Conservation (phyloP, 805 yeast genomes). For the Suhomyces xylopsoci region DNA sequence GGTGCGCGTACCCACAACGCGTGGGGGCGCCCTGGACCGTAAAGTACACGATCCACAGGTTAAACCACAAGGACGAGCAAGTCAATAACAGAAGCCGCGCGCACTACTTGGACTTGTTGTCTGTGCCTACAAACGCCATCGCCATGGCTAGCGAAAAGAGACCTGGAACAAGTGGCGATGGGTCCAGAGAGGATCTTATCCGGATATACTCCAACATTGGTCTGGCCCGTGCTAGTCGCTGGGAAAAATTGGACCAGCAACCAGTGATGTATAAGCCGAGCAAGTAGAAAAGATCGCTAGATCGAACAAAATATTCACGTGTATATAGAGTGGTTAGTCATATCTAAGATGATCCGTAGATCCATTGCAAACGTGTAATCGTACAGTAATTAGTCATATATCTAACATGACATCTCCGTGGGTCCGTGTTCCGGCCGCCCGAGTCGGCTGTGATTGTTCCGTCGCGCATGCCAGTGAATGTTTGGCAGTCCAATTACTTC, state of each 20-base stretch:
- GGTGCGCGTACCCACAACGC: slow-evolving; percentile 23
- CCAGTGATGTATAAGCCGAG: slow-evolving; percentile 15
- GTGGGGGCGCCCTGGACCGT: slow-evolving; percentile 20
- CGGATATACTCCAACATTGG: slow-evolving; percentile 28
- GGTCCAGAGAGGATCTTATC: slow-evolving; percentile 12
- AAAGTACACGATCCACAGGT: slow-evolving; percentile 13
- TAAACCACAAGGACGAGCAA: neutral
- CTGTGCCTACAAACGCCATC: slow-evolving; percentile 6
- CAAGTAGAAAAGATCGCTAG: neutral
- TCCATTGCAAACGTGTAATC: neutral
- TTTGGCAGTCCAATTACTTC: neutral
- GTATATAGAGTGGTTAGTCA: neutral
- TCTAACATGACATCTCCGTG: neutral
- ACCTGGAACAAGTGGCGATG: neutral
- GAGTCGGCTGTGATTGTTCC: neutral
- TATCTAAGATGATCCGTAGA: neutral
- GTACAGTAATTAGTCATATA: neutral
- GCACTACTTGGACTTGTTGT: slow-evolving; percentile 6
- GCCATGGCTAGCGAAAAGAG: neutral
- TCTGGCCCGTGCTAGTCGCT: slow-evolving; percentile 19
- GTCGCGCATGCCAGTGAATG: neutral
- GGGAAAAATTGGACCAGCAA: slow-evolving; percentile 23
- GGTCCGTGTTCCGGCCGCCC: slow-evolving; percentile 1
- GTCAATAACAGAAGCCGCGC: slow-evolving; percentile 1
- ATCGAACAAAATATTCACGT: neutral